Conservation (phyloP, 495 filamentous ascomycete species). For the Cercophora samala region DNA sequence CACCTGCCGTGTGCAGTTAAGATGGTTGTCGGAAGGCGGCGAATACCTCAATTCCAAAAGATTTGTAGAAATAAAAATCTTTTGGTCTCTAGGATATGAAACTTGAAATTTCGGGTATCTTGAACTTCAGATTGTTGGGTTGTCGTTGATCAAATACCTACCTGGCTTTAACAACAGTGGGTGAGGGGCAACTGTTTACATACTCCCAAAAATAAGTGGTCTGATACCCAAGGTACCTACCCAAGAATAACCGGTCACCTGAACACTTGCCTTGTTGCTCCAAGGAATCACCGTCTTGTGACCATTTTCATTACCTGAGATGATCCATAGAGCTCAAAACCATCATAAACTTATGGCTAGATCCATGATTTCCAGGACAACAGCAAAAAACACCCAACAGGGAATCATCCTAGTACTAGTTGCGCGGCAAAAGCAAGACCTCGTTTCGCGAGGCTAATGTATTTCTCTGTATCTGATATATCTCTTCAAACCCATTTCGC, state of each 20-base stretch:
- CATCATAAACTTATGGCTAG: no score
- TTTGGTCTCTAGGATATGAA: not conserved
- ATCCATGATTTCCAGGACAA: no score
- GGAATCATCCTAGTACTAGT: no score
- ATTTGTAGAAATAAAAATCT: not conserved
- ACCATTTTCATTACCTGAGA: not conserved
- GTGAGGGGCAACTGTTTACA: not conserved
- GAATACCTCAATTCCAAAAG: not conserved
- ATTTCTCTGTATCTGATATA: not conserved
- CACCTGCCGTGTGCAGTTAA: constrained; percentile 1
- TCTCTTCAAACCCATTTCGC: not conserved
- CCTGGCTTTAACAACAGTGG: not conserved
- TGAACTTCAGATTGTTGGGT: not conserved
- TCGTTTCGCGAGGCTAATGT: not conserved
- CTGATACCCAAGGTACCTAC: constrained; percentile 6
- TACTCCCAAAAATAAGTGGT: not conserved
- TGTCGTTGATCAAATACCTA: not conserved
- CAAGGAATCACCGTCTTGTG: not conserved
- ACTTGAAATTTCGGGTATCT: not conserved
- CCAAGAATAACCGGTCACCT: not conserved
- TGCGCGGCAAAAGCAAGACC: no score
- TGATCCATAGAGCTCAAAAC: no score
- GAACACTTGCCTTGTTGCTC: not conserved
- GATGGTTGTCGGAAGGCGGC: not conserved
- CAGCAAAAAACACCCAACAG: no score